Conservation (phyloP, 2,329 filamentous ascomycete genomes). For the Beauveria brongniartii region DNA sequence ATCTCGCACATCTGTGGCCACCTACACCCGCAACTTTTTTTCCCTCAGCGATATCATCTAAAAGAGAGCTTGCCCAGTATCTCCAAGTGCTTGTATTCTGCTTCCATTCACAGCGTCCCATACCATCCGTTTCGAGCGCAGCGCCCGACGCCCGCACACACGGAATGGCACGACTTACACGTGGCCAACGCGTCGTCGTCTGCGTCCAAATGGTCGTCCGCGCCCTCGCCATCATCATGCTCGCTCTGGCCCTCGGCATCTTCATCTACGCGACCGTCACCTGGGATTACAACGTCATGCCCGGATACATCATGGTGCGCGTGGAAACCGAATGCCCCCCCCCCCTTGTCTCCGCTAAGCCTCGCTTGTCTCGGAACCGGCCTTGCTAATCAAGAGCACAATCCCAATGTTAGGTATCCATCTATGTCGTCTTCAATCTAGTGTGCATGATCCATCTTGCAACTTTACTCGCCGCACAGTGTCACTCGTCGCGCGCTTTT, state of each 20-base stretch:
- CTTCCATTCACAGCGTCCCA: too few species aligned
- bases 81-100: too few species aligned
- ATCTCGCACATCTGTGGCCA: too few species aligned
- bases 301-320: neutral
- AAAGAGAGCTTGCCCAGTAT: too few species aligned
- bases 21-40: too few species aligned
- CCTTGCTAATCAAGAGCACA: neutral
- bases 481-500: neutral
- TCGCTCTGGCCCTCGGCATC: neutral
- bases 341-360: neutral
- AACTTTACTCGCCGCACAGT: neutral
- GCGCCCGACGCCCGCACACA: too few species aligned
- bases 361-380: neutral
- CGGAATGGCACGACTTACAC: neutral
- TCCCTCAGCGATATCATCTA: too few species aligned
- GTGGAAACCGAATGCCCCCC: neutral
- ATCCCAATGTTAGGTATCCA: neutral
- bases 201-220: neutral
- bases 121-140: too few species aligned
- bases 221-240: neutral
- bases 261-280: neutral
- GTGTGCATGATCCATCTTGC: neutral
- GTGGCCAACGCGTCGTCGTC: neutral
- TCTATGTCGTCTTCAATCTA: neutral
- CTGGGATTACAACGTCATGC: neutral